These are phyloP conservation scores for Guadua angustifolia DNA, from an alignment of 176 grass and related monocot genomes.

Conservation along the genomic window DNA sequence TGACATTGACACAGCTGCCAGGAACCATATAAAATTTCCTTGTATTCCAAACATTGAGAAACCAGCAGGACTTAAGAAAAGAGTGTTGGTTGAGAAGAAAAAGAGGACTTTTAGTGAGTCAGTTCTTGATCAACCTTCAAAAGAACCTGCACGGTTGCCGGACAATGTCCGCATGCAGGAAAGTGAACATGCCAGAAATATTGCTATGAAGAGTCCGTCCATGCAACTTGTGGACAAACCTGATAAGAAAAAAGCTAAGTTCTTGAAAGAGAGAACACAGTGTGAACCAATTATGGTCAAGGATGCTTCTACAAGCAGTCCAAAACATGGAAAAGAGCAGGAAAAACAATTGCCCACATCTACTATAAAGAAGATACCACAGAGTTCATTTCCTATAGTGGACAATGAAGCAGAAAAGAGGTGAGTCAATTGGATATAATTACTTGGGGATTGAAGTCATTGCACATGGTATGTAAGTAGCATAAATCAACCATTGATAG, in stretches of 20 bases:
- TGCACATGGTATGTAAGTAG: background rate
- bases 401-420: slow-evolving; percentile 61
- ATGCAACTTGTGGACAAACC: slow-evolving; percentile 22
- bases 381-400: slow-evolving; percentile 70
- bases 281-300: slow-evolving; percentile 25
- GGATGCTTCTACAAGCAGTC: slow-evolving; percentile 27
- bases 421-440: slow-evolving; percentile 59
- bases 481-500: background rate
- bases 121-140: slow-evolving; percentile 20
- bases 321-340: slow-evolving; percentile 41
- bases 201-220: slow-evolving; percentile 27
- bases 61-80: slow-evolving; percentile 38
- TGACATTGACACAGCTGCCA: no score
- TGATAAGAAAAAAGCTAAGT: slow-evolving; percentile 41
- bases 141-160: slow-evolving; percentile 18
- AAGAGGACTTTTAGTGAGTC: slow-evolving; percentile 39
- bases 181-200: slow-evolving; percentile 21
- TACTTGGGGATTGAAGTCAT: slow-evolving; percentile 4
- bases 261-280: slow-evolving; percentile 27
- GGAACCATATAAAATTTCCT: slow-evolving; percentile 32
- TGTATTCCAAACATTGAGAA: slow-evolving; percentile 33
- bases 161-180: slow-evolving; percentile 22
- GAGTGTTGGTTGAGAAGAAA: slow-evolving; percentile 39
- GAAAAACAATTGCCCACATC: slow-evolving; percentile 32
- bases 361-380: slow-evolving; percentile 33